Evolutionary conservation across 176 grass and related monocot species (phyloP), one percentile per base, ranked within the genome.

Genomic region (Elymus sibiricus): DNA sequence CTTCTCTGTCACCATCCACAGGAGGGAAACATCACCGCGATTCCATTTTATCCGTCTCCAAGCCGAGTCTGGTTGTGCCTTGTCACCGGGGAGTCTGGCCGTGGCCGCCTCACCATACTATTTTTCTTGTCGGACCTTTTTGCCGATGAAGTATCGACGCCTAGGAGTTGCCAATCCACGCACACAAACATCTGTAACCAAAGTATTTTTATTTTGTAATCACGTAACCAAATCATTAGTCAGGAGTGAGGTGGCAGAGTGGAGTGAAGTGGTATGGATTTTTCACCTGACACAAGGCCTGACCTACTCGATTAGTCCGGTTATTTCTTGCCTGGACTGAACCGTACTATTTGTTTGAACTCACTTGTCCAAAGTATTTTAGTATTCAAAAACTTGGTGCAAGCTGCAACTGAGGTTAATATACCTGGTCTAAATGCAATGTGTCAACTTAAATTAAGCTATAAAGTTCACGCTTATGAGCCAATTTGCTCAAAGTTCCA

Each of bases 401-500:
- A 74, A 74, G 71, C 42, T 74, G 40, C 25, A 74, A 74, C 24
- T 28, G 42, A 28, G 69, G 1, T 74, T 74, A 17, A 74, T 28
- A 28, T 47, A 74, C 71, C 40, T 47, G 71, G 42, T 74, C 24
- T 62, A 93, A 93, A 58, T 89, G 64, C 60, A 82, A 79, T 63
- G 60, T 93, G 21, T 66, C 73, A 66, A 83, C 85, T 76, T 73
- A 90, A 22, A 74, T 19, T 49, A 40, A 75, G 31, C 43, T 47
- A 51, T 51, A 51, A 51, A 51, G 47, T 51, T 51, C 47, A 51
- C 15, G 5, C 47, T 51, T 51, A 51, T 51, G 47, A 51, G 47
- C 47, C 15, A 51, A 17, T 17, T 51, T 51, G 47, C 47, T 51
- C 47, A 51, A 51, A 51, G 15, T 51, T 37, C n/a, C 47, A 70